phyloP scores from a whole-genome alignment of 495 filamentous ascomycete species.

The Astrothelium subdiscretum region DNA sequence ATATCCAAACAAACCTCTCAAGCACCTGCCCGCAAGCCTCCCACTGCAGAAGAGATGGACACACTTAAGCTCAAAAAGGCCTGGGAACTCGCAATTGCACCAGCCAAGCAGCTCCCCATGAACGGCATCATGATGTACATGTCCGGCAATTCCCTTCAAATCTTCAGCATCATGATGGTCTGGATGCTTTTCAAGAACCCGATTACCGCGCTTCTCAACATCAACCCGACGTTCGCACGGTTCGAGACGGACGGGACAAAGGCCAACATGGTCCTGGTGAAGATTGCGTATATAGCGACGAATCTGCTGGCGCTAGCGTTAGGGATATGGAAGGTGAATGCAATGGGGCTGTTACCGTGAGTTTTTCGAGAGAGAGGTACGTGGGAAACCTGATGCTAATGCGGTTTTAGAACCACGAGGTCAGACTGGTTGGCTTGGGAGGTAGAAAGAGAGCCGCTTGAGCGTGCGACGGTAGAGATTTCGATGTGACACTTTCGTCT shows the following conservation, averaged over 20 bases:
- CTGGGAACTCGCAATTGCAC: constrained; percentile 93
- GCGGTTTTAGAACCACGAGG: constrained; percentile 60
- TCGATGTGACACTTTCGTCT: background rate
- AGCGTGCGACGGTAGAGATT: constrained; percentile 40
- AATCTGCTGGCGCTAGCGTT: constrained; percentile 71
- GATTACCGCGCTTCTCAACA: constrained; percentile 66
- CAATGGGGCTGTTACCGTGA: constrained; percentile 90
- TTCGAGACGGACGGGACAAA: constrained; percentile 80
- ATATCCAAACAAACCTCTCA: constrained; percentile 28
- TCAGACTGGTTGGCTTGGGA: constrained; percentile 97
- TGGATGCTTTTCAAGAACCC: constrained; percentile 98
- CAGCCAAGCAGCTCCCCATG: constrained; percentile 92
- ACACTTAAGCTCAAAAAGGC: constrained; percentile 95
- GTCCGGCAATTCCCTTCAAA: constrained; percentile 96
- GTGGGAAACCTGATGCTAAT: constrained; percentile 13
- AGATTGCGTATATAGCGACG: constrained; percentile 75
- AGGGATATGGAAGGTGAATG: constrained; percentile 94
- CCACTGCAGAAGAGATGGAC: constrained; percentile 73
- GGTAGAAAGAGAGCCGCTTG: constrained; percentile 60
- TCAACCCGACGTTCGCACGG: constrained; percentile 69
- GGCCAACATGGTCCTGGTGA: constrained; percentile 60
- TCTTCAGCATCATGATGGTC: constrained; percentile 99
- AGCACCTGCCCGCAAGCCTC: constrained; percentile 36
- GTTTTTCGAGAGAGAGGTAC: constrained; percentile 23
- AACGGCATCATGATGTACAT: constrained; percentile 99